Conservation (phyloP, 2,329 filamentous ascomycete species). For the Sporothrix pseudoabietina region DNA sequence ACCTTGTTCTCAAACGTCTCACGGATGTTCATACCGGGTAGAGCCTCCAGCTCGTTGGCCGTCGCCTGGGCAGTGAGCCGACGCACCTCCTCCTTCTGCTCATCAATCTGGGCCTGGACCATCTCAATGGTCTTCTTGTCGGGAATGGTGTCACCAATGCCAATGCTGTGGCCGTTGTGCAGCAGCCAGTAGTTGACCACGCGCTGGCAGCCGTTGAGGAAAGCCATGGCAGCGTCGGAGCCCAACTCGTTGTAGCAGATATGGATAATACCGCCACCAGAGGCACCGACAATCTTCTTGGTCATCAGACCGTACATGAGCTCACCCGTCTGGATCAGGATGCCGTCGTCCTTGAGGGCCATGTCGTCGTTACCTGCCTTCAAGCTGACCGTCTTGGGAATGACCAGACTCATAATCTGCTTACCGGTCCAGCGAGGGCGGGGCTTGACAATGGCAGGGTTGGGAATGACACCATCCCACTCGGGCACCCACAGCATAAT, state of each 20-base stretch:
- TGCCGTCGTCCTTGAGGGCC: constrained; percentile 72
- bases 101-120: constrained; percentile 79
- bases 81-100: constrained; percentile 79
- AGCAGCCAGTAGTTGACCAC: constrained; percentile 97
- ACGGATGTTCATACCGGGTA: constrained; percentile 97
- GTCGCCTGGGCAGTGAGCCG: constrained; percentile 76
- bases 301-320: constrained; percentile 86
- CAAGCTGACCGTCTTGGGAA: constrained; percentile 83
- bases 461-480: constrained; percentile 94
- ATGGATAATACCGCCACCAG: constrained; percentile 88
- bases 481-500: constrained; percentile 95
- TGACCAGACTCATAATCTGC: constrained; percentile 91
- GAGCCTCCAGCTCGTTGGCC: constrained; percentile 82
- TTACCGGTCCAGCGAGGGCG: constrained; percentile 96
- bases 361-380: constrained; percentile 64
- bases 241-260: constrained; percentile 96
- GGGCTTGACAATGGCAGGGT: constrained; percentile 91
- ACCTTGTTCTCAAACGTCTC: constrained; percentile 98
- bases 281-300: constrained; percentile 93
- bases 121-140: constrained; percentile 80
- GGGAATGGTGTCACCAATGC: constrained; percentile 96
- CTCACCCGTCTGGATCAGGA: constrained; percentile 83
- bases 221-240: constrained; percentile 80
- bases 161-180: constrained; percentile 95
- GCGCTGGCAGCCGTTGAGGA: constrained; percentile 93